Evolutionary conservation across 163 green algal species (phyloP).

Genomic region (Chlamydomonas reinhardtii): DNA sequence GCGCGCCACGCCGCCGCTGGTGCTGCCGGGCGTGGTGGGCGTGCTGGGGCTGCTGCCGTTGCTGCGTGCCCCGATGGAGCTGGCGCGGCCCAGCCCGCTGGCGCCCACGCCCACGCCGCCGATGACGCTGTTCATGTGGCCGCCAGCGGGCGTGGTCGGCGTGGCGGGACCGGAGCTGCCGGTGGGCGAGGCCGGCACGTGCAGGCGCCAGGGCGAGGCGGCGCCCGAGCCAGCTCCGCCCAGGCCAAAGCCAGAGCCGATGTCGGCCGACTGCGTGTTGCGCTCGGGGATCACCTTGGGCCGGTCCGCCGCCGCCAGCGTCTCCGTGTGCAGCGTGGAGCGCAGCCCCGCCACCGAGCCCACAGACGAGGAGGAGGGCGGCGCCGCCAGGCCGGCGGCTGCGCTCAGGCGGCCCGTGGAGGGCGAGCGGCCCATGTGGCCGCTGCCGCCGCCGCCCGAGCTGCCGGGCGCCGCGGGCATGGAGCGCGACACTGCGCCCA

Average conservation of each 20-base stretch:
- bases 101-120: neutral
- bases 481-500: slow-evolving; percentile 21
- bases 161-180: slow-evolving; percentile 19
- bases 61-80: neutral
- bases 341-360: slow-evolving; percentile 40
- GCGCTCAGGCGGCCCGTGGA: slow-evolving; percentile 34
- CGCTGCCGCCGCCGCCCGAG: slow-evolving; percentile 16
- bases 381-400: slow-evolving; percentile 7
- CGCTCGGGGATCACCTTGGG: slow-evolving; percentile 45
- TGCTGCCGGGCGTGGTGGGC: neutral
- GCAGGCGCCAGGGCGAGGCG: slow-evolving; percentile 12
- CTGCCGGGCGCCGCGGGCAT: neutral
- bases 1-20: slow-evolving; percentile 58
- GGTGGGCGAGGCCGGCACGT: neutral
- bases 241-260: slow-evolving; percentile 19
- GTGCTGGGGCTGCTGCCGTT: neutral
- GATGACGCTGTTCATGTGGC: too few species aligned
- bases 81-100: slow-evolving; percentile 1
- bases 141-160: neutral
- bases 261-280: slow-evolving; percentile 49
- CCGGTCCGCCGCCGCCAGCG: slow-evolving; percentile 52
- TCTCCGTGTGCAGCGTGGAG: slow-evolving; percentile 66
- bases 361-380: neutral
- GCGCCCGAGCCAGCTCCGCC: neutral
- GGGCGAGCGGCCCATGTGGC: slow-evolving; percentile 35